Base-by-base conservation (phyloP, 352 stramenopile genomes). In the Globisporangium paddicum region DNA sequence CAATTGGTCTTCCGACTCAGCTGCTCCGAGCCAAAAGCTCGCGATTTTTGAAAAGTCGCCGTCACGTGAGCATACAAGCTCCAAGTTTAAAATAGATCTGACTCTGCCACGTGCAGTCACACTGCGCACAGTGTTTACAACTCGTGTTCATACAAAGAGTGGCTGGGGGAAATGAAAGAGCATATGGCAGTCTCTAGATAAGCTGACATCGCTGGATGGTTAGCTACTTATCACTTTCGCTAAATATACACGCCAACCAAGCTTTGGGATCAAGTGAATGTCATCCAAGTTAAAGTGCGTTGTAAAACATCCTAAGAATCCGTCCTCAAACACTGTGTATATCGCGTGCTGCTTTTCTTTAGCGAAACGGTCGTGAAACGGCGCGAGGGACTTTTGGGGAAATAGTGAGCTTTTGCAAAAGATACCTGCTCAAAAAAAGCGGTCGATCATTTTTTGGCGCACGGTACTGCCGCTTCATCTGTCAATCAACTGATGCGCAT, bases 361-460 rank as follows among this genome's bases (percentile, higher is more conserved):
- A 25, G 25, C 13, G 54, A 60, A 54, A 52, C 30, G 41, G 44
- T 23, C 35, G 35, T 11, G 35, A 50, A 42, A 16, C 25, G 56
- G 14, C 25, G 46, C 46, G 57, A 21, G 57, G 57, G 46, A 63
- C 57, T 57, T 63, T 63, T 63, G 57, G 11, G 57, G 47, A 28
- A 8, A 30, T 32, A 57, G n/a, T 6, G 57, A 63, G 44, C 47
- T 28, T 62, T 62, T 49, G 25, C n/a, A 52, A 51, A n/a, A 37
- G 46, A 37, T 38, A 14, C n/a, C 26, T 37, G 25, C 38, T 52
- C 30, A 34, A 52, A 38, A 10, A 40, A 53, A 40, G n/a, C 40
- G 47, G 26, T 25, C 28, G 40, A 40, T 26, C 7, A 3, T 53
- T 40, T 8, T 53, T 25, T 40, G 47, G 14, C 16, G 34, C 6